These are phyloP conservation scores for Moesziomyces antarcticus DNA, from an alignment of 1,284 basidiomycete genomes.

Conservation along the genomic window DNA sequence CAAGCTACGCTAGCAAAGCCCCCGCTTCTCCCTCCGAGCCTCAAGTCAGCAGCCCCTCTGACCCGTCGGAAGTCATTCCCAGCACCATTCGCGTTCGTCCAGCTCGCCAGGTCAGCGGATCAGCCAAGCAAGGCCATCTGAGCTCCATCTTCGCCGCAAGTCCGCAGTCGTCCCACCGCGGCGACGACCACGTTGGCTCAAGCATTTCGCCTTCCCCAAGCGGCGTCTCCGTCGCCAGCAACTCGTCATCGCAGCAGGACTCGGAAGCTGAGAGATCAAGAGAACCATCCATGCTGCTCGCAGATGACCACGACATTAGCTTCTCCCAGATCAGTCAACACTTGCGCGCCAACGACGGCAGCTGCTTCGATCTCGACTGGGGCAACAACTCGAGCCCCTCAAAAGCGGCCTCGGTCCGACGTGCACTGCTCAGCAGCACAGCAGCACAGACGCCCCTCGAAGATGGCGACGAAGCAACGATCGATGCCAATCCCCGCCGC, in stretches of 20 bases:
- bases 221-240: constrained; percentile 13
- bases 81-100: constrained; percentile 19
- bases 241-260: constrained; percentile 11
- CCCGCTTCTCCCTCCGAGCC: background rate
- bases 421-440: background rate
- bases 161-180: constrained; percentile 15
- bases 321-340: constrained; percentile 29
- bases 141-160: constrained; percentile 45
- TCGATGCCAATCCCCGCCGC: constrained; percentile 15
- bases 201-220: constrained; percentile 21
- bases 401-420: constrained; percentile 10
- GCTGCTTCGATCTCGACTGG: constrained; percentile 50
- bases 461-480: constrained; percentile 11
- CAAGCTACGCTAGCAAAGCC: constrained; percentile 12
- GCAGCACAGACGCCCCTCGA: background rate
- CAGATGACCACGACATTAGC: constrained; percentile 27
- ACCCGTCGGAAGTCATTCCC: background rate
- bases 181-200: background rate
- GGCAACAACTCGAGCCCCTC: constrained; percentile 20
- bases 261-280: constrained; percentile 31
- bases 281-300: constrained; percentile 47
- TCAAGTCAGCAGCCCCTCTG: background rate
- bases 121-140: constrained; percentile 14
- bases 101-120: constrained; percentile 12
- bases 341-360: constrained; percentile 49